A percentile compares a stretch with the other conserved stretches of the same genome.
These are phyloP conservation scores for Symbiotaphrina buchneri DNA, from an alignment of 495 filamentous ascomycete species.

Conservation along the genomic window DNA sequence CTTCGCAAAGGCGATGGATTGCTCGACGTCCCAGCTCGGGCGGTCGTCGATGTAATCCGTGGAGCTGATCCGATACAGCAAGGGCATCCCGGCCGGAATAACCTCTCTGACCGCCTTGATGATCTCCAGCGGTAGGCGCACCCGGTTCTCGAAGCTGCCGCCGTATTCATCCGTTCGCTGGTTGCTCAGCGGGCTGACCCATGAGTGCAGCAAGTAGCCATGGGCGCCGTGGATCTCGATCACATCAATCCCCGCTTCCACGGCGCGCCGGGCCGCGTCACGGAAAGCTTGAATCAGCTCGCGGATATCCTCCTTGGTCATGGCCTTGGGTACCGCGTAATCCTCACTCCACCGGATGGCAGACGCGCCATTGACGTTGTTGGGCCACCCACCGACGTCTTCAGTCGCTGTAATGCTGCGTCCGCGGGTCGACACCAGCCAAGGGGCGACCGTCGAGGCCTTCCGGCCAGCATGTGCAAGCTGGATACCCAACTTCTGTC, in stretches of 20 bases:
- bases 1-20: slow-evolving; percentile 37
- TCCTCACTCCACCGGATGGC: slow-evolving; percentile 28
- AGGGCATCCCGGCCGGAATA: slow-evolving; percentile 24
- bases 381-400: slow-evolving; percentile 36
- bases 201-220: slow-evolving; percentile 16
- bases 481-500: slow-evolving; percentile 52
- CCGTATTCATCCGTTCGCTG: slow-evolving; percentile 19
- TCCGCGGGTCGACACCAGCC: slow-evolving; percentile 29
- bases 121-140: slow-evolving; percentile 14
- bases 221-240: slow-evolving; percentile 34
- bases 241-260: slow-evolving; percentile 32
- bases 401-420: slow-evolving; percentile 25
- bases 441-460: slow-evolving; percentile 42
- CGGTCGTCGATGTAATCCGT: slow-evolving; percentile 28
- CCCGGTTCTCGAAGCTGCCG: slow-evolving; percentile 18
- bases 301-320: slow-evolving; percentile 33
- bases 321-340: slow-evolving; percentile 25
- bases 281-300: slow-evolving; percentile 31
- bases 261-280: slow-evolving; percentile 26
- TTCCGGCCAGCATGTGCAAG: slow-evolving; percentile 62
- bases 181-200: slow-evolving; percentile 16
- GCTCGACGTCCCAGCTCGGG: slow-evolving; percentile 35
- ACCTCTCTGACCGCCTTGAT: slow-evolving; percentile 7
- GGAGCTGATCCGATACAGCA: slow-evolving; percentile 36
- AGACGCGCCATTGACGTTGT: slow-evolving; percentile 29